These are phyloP conservation scores for Crithidia mellificae DNA, from an alignment of 208 protist species.

Conservation along the genomic window DNA sequence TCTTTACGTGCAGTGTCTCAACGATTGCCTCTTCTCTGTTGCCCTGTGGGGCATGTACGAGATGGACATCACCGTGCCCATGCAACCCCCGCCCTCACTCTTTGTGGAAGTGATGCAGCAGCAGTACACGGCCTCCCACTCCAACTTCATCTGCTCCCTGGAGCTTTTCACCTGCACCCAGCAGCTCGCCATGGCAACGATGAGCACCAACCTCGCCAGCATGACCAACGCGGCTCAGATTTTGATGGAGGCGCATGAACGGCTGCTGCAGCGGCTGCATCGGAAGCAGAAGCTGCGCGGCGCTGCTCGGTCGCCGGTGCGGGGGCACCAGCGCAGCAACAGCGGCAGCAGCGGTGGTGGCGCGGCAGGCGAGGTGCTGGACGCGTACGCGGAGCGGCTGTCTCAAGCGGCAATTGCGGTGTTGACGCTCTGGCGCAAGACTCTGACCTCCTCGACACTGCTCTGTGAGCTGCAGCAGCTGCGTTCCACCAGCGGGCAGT, in stretches of 20 bases:
- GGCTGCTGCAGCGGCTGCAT: conserved; percentile 26
- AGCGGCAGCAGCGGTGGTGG: background rate
- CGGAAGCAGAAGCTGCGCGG: conserved; percentile 1
- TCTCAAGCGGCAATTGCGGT: conserved; percentile 26
- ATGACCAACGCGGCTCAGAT: conserved; percentile 25
- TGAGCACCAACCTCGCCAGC: conserved; percentile 20
- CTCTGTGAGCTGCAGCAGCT: conserved; percentile 33
- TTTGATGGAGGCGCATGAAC: conserved; percentile 31
- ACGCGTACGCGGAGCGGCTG: conserved; percentile 24
- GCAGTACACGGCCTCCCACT: conserved; percentile 14
- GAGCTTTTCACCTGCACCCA: conserved; percentile 34
- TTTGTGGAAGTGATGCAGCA: conserved; percentile 28
- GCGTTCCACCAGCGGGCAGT: conserved; percentile 1
- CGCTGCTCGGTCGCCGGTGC: conserved; percentile 6
- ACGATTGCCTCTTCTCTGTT: conserved; percentile 32
- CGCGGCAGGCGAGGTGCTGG: background rate
- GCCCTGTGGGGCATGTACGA: conserved; percentile 39
- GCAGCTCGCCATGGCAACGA: conserved; percentile 27
- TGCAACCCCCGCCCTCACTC: conserved; percentile 29
- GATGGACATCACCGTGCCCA: conserved; percentile 29
- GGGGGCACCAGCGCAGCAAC: background rate
- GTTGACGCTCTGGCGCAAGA: conserved; percentile 37
- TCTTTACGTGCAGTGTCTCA: conserved; percentile 35
- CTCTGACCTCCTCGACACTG: conserved; percentile 20
- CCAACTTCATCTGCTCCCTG: conserved; percentile 19